These are phyloP conservation scores for Cladosporium sp. DNA, from an alignment of 2,329 filamentous ascomycete species.

Conservation along the genomic window DNA sequence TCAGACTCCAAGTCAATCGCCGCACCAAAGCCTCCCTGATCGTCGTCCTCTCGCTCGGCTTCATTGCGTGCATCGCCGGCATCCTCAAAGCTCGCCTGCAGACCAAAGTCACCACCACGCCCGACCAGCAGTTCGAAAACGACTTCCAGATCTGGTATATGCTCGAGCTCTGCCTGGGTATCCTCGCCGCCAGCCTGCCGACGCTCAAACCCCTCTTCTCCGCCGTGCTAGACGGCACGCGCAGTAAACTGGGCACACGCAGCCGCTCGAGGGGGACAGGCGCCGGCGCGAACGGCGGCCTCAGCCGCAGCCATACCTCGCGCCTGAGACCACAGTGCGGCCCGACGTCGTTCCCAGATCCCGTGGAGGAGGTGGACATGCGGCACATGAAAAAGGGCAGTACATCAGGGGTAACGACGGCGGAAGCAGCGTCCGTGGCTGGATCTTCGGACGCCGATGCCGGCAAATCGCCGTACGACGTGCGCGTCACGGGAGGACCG, in stretches of 20 bases:
- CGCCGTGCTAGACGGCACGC: constrained; percentile 23
- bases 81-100: constrained; percentile 39
- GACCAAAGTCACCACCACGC: constrained; percentile 28
- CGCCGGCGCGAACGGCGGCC: neutral
- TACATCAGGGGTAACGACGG: neutral
- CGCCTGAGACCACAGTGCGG: neutral
- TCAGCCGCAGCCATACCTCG: neutral
- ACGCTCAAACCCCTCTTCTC: constrained; percentile 37
- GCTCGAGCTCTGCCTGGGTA: constrained; percentile 41
- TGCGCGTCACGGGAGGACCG: constrained; percentile 7
- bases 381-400: neutral
- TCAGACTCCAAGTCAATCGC: constrained; percentile 38
- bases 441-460: constrained; percentile 5
- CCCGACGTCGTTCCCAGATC: neutral
- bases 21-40: constrained; percentile 37
- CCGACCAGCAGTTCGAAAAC: constrained; percentile 34
- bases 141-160: constrained; percentile 41
- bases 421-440: neutral
- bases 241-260: constrained; percentile 23
- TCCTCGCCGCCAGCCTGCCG: constrained; percentile 39
- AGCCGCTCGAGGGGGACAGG: neutral
- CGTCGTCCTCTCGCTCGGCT: constrained; percentile 33
- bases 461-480: constrained; percentile 13
- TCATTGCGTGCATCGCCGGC: constrained; percentile 38
- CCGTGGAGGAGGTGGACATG: neutral